phyloP scores from a whole-genome alignment of 768 basidiomycete genomes.

The Termitomyces sp. region DNA sequence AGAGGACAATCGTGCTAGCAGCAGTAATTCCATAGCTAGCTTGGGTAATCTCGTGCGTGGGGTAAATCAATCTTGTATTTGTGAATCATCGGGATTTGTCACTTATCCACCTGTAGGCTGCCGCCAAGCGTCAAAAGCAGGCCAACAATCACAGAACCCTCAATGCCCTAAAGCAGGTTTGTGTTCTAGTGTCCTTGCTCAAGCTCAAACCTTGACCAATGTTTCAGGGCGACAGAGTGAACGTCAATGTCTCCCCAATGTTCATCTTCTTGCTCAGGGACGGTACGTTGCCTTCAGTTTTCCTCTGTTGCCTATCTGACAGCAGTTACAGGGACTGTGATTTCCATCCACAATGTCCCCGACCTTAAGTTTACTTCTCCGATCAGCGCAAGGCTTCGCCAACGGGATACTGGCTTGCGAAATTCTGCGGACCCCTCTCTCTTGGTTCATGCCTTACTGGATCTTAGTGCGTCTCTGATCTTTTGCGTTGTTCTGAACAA shows the following conservation, averaged over 20 bases:
- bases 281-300: conserved; percentile 26
- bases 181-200: neutral
- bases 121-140: conserved; percentile 9
- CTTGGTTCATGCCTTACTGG: conserved; percentile 65
- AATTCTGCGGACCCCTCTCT: conserved; percentile 64
- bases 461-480: conserved; percentile 36
- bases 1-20: conserved; percentile 11
- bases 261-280: conserved; percentile 64
- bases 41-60: conserved; percentile 11
- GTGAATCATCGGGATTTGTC: neutral
- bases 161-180: conserved; percentile 17
- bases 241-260: conserved; percentile 54
- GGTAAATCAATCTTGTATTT: neutral
- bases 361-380: conserved; percentile 46
- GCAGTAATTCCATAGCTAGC: conserved; percentile 6
- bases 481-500: neutral
- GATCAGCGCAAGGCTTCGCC: conserved; percentile 52
- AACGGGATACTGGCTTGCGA: conserved; percentile 57
- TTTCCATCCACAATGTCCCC: conserved; percentile 49
- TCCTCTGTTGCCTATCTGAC: neutral
- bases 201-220: neutral
- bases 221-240: conserved; percentile 43
- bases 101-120: conserved; percentile 8
- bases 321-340: conserved; percentile 44
- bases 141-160: conserved; percentile 13